Evolutionary conservation across 441 rosid species (phyloP).

Genomic region (Isatis lusitanica): DNA sequence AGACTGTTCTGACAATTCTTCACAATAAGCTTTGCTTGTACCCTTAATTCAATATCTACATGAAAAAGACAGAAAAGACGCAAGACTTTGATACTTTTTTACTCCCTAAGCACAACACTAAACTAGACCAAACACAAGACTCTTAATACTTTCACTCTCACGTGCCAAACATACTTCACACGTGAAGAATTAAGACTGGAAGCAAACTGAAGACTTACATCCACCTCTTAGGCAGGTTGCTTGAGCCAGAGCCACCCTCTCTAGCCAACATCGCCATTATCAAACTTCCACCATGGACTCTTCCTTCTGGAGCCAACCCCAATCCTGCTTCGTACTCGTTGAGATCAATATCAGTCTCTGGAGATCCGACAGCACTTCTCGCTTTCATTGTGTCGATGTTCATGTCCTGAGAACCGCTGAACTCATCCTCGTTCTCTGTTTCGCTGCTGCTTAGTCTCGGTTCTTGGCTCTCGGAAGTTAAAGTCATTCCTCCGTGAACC

Average conservation of each 20-base stretch:
- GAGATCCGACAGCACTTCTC: conserved; percentile 34
- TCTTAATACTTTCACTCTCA: conserved; percentile 13
- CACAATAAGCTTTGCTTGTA: conserved; percentile 17
- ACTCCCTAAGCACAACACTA: conserved; percentile 23
- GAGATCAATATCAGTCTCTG: conserved; percentile 41
- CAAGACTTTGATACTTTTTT: not conserved
- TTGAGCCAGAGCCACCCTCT: conserved; percentile 43
- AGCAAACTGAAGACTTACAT: conserved; percentile 48
- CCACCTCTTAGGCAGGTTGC: conserved; percentile 41
- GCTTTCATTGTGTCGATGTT: conserved; percentile 51
- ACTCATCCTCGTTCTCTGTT: conserved; percentile 58
- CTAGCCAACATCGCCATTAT: conserved; percentile 75
- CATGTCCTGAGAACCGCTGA: conserved; percentile 51
- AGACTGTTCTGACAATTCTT: conserved; percentile 33
- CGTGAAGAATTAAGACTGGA: conserved; percentile 24
- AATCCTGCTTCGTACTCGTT: conserved; percentile 39
- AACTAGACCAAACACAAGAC: conserved; percentile 24
- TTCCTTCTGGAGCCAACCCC: conserved; percentile 74
- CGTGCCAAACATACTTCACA: conserved; percentile 1
- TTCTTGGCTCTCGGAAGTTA: conserved; percentile 60
- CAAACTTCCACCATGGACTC: conserved; percentile 97
- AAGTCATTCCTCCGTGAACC: conserved; percentile 79
- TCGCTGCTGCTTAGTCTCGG: conserved; percentile 40
- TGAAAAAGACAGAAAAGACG: not conserved
- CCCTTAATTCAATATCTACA: conserved; percentile 37